These are phyloP conservation scores for Salix arbutifolia DNA, from an alignment of 345 rosid genomes.

Conservation along the genomic window DNA sequence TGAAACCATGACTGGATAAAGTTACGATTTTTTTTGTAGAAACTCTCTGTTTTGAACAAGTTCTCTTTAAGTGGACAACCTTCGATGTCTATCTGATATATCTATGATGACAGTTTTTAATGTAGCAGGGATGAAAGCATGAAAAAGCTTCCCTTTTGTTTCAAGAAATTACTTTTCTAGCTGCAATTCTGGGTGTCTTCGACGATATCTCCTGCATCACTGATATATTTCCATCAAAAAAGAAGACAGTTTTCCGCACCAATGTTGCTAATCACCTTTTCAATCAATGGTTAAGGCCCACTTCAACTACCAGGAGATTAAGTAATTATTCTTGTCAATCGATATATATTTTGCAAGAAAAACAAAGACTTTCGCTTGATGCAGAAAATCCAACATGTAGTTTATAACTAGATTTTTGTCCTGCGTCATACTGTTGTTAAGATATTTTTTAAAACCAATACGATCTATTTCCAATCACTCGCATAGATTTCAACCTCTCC, in stretches of 20 bases:
- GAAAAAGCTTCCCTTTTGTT: not conserved
- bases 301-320: not conserved
- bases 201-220: too few species aligned
- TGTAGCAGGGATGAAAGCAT: not conserved
- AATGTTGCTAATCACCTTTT: too few species aligned
- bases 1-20: not conserved
- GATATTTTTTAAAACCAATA: too few species aligned
- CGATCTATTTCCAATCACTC: too few species aligned
- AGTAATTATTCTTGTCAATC: too few species aligned
- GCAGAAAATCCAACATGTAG: not conserved
- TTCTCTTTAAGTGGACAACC: not conserved
- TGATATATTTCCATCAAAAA: too few species aligned
- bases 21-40: not conserved
- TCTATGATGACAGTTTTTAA: not conserved
- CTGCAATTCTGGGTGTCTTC: not conserved
- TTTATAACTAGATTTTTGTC: too few species aligned
- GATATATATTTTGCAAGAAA: too few species aligned
- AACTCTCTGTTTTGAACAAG: not conserved
- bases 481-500: too few species aligned
- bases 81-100: not conserved
- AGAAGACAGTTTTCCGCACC: too few species aligned
- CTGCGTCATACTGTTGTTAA: too few species aligned
- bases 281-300: not conserved
- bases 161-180: not conserved
- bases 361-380: not conserved